Percentiles rank a stretch among this genome's conserved stretches.
Evolutionary conservation across 768 basidiomycete species (phyloP).

Genomic region (Leccinum fibrillosum): DNA sequence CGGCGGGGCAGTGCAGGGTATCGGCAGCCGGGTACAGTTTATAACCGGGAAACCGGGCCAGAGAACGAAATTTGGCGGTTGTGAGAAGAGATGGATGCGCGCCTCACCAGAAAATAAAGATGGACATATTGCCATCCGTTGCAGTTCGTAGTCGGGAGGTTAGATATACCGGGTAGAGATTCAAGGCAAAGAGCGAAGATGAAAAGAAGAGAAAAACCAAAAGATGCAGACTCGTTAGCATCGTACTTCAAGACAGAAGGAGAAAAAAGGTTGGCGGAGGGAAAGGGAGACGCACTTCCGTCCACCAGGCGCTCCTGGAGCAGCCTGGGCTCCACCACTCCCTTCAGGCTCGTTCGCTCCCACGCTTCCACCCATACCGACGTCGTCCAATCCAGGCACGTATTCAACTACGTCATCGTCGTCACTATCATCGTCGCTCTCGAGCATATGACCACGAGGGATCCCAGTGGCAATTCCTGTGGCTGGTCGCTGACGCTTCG

Average conservation of each 20-base stretch:
- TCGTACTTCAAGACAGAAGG: not conserved
- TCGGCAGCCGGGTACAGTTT: conserved; percentile 1
- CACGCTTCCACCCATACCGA: not conserved
- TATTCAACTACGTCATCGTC: conserved; percentile 28
- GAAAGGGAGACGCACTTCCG: conserved; percentile 25
- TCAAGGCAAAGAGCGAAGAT: not conserved
- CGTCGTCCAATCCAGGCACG: conserved; percentile 11
- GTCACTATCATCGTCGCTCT: conserved; percentile 32
- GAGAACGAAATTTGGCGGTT: not conserved
- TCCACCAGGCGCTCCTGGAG: conserved; percentile 16
- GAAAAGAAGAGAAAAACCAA: not conserved
- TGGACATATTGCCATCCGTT: conserved; percentile 1
- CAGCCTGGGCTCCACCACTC: conserved; percentile 3
- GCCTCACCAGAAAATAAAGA: conserved; percentile 1
- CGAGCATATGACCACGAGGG: conserved; percentile 2
- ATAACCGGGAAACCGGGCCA: conserved; percentile 10
- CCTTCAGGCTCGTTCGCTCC: conserved; percentile 2
- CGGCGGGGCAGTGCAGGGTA: conserved; percentile 12
- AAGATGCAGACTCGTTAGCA: conserved; percentile 11
- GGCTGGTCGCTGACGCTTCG: conserved; percentile 20
- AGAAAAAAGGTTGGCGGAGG: not conserved
- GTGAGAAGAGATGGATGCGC: not conserved
- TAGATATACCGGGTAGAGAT: not conserved
- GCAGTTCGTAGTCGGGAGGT: not conserved
- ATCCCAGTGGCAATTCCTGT: not conserved